Conservation (phyloP, 495 filamentous ascomycete species). For the Glarea lozoyensis region DNA sequence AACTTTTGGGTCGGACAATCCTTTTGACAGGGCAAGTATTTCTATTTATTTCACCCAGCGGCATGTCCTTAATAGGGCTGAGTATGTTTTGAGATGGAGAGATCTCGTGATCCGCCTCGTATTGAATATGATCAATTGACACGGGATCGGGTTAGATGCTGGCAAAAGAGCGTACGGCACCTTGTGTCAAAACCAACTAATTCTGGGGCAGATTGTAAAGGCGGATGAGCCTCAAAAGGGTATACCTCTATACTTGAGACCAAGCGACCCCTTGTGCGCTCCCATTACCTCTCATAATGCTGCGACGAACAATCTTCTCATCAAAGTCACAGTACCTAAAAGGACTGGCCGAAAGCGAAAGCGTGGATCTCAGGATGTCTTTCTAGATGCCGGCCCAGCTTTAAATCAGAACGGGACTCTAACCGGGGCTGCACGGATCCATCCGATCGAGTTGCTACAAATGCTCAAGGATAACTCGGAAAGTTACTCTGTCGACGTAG, state of each 20-base stretch:
- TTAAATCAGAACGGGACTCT: neutral
- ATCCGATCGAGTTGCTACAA: constrained; percentile 31
- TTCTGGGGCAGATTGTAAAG: constrained; percentile 40
- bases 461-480: constrained; percentile 63
- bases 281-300: constrained; percentile 64
- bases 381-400: constrained; percentile 44
- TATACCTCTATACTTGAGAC: constrained; percentile 60
- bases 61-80: neutral
- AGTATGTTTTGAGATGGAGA: too few species aligned
- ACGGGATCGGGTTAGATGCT: too few species aligned
- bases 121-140: neutral
- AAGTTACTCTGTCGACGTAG: constrained; percentile 58
- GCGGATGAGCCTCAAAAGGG: constrained; percentile 27
- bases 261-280: constrained; percentile 66
- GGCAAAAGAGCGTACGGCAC: too few species aligned
- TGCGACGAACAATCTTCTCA: constrained; percentile 66
- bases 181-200: too few species aligned
- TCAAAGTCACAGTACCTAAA: constrained; percentile 83
- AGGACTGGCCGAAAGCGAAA: constrained; percentile 79
- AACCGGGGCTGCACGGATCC: constrained; percentile 14
- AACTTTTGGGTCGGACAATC: constrained; percentile 59
- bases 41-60: neutral
- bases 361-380: constrained; percentile 55
- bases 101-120: constrained; percentile 4
- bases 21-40: constrained; percentile 53